Evolutionary conservation across 2,329 filamentous ascomycete species (phyloP), one percentile per base, ranked within the genome.

Genomic region (Fusarium camptoceras): DNA sequence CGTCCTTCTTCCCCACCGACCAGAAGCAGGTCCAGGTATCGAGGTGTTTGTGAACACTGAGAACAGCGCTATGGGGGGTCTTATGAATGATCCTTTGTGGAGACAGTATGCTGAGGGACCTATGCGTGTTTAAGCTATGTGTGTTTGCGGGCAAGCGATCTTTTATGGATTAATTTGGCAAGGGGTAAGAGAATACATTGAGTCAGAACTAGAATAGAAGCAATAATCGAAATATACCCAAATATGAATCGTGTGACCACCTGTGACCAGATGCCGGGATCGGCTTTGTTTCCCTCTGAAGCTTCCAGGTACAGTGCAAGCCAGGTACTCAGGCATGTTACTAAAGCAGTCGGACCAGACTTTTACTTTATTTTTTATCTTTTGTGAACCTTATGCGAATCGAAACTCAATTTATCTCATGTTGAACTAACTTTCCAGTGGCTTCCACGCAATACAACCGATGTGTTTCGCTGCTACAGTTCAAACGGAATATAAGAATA

Each of bases 1-100:
- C 0, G 42, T 64, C 0, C 4, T 64, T 16, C 24, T 64, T 4
- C 61, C 61, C 15, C 20, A 64, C 1, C 27, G 61, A 10, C 39
- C 39, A 2, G 59, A 50, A 8, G 61, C 61, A 5, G 61, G 61
- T 1, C 22, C 59, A 2, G 61, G 61, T 12, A 43, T 64, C 1
- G 61, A 64, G 7, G 22, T 58, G 0, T 64, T 64, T 6, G 61
- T 64, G 1, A 55, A 51, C 5, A 64, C 59, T 1, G 59, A 64
- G 39, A 59, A 64, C 0, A 22, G 27, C 6, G 59, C 61, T 2
- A 64, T 64, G 59, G 25, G 59, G 4, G 20, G 14, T 37, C 22
- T 64, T 3, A 11, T 64, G 9, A 20, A 25, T 5, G 27, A 59
- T 15, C 22, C 51, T 25, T 12, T 64, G 11, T 64, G 59, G 59